Conservation (phyloP, 1,284 basidiomycete species). For the Coniferiporia weirii region DNA sequence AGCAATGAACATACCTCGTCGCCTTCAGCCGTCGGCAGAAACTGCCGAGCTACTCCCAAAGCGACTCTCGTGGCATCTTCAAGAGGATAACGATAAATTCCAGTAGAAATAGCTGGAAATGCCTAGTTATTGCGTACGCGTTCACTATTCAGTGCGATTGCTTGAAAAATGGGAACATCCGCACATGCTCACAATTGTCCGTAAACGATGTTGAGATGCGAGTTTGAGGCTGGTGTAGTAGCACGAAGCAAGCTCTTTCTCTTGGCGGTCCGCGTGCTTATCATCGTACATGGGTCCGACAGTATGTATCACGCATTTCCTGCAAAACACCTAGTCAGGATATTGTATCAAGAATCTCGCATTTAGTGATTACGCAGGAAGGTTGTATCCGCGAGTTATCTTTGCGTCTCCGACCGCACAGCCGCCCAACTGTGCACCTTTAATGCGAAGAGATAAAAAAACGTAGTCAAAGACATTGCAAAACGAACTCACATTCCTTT, state of each 20-base stretch:
- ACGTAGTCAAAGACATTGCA: constrained; percentile 14
- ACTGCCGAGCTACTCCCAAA: constrained; percentile 49
- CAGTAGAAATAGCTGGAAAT: constrained; percentile 77
- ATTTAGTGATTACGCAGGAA: constrained; percentile 51
- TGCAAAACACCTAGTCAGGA: constrained; percentile 23
- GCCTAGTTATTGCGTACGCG: constrained; percentile 42
- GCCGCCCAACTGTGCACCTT: constrained; percentile 65
- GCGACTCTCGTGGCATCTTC: constrained; percentile 67
- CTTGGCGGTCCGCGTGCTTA: constrained; percentile 39
- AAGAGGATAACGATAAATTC: constrained; percentile 75
- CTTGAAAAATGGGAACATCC: neutral
- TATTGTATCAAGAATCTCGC: constrained; percentile 13
- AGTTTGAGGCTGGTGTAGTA: constrained; percentile 64
- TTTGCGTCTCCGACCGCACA: constrained; percentile 81
- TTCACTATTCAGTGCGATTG: neutral
- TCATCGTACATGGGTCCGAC: constrained; percentile 79
- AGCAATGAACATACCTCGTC: constrained; percentile 37
- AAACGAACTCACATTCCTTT: constrained; percentile 57
- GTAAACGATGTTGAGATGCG: constrained; percentile 53
- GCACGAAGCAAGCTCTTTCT: constrained; percentile 61
- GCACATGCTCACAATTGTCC: constrained; percentile 49
- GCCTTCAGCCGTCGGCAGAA: constrained; percentile 49
- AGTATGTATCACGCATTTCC: constrained; percentile 67
- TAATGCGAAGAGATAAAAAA: neutral
- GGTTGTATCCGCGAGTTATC: constrained; percentile 68